phyloP scores from a whole-genome alignment of 805 yeast genomes.

The Saccharomyces eubayanus region DNA sequence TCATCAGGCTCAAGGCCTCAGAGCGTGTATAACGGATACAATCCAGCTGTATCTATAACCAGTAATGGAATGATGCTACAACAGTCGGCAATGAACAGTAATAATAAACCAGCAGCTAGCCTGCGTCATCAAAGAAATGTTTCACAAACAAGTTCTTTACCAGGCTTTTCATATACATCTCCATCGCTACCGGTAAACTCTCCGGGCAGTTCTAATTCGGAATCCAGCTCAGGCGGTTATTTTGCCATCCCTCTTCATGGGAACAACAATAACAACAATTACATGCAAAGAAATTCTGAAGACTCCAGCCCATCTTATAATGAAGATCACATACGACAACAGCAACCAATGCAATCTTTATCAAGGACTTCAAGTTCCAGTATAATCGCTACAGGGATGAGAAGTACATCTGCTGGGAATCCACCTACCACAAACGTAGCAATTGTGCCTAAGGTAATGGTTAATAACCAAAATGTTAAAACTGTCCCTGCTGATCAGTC shows the following conservation, averaged over 20 bases:
- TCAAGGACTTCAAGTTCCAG: conserved; percentile 16
- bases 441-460: conserved; percentile 13
- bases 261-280: not conserved
- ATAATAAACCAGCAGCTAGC: not conserved
- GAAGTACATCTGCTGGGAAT: not conserved
- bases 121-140: conserved; percentile 18
- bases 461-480: conserved; percentile 16
- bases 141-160: conserved; percentile 13
- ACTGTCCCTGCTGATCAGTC: not conserved
- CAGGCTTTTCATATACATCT: conserved; percentile 6
- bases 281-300: conserved; percentile 9
- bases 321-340: conserved; percentile 8
- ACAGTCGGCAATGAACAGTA: conserved; percentile 2
- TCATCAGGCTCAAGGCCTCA: not conserved
- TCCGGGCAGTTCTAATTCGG: conserved; percentile 21
- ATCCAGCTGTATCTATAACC: conserved; percentile 12
- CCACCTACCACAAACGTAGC: not conserved
- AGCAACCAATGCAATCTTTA: conserved; percentile 6
- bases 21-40: not conserved
- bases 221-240: conserved; percentile 28
- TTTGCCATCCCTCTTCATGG: conserved; percentile 28
- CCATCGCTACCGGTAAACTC: conserved; percentile 15
- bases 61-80: conserved; percentile 19
- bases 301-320: conserved; percentile 13
- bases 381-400: not conserved